phyloP scores from a whole-genome alignment of 202 grass and related monocot species.

The Bolboschoenoplectus hybrid region DNA sequence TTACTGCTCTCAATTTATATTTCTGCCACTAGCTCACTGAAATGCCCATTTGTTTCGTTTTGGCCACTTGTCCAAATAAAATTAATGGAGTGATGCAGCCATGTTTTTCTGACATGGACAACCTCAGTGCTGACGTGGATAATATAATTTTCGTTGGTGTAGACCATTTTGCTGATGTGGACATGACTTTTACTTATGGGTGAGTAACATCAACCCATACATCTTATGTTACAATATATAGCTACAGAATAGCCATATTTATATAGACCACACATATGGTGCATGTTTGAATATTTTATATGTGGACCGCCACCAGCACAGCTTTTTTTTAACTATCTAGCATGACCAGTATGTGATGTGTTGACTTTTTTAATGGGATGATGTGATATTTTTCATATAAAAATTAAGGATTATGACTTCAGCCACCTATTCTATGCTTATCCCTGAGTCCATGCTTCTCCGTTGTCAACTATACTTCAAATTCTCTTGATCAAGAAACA shows the following conservation, averaged over 20 bases:
- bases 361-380: constrained; percentile 18
- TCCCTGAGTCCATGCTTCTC: background rate
- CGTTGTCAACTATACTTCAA: constrained; percentile 8
- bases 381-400: constrained; percentile 15
- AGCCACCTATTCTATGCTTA: background rate
- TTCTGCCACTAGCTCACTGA: background rate
- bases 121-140: background rate
- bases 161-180: background rate
- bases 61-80: background rate
- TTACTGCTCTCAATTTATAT: constrained; percentile 9
- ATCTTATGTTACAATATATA: constrained; percentile 14
- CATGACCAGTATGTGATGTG: background rate
- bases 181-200: background rate
- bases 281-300: constrained; percentile 27
- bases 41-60: background rate
- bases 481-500: constrained; percentile 9
- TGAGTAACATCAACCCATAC: background rate
- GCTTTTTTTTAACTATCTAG: background rate
- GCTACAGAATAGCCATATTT: background rate
- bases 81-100: background rate
- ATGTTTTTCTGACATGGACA: background rate
- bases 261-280: background rate
- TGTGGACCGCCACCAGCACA: background rate
- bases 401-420: background rate
- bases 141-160: background rate